These are phyloP conservation scores for Sporothrix brasiliensis DNA, from an alignment of 2,329 filamentous ascomycete genomes.

Conservation along the genomic window DNA sequence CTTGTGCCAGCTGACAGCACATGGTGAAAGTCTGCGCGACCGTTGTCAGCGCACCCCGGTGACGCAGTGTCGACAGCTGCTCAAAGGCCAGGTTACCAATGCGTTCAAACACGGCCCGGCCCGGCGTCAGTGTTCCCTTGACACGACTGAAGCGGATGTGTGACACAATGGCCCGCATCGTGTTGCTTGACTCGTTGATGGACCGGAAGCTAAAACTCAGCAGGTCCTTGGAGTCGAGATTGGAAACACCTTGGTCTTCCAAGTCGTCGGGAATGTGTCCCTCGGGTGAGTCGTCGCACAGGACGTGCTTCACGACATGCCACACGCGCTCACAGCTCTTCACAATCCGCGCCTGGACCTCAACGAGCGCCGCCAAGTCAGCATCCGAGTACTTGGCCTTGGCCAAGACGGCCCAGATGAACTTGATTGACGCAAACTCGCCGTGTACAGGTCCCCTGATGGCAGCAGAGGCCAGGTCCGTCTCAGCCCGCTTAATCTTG, in stretches of 20 bases:
- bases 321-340: slow-evolving; percentile 70
- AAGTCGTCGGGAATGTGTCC: slow-evolving; percentile 78
- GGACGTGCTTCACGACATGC: slow-evolving; percentile 70
- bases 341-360: slow-evolving; percentile 60
- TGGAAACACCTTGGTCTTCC: slow-evolving; percentile 62
- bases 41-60: slow-evolving; percentile 90
- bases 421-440: slow-evolving; percentile 68
- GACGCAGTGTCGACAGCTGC: slow-evolving; percentile 79
- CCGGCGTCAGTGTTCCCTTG: slow-evolving; percentile 52
- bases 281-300: slow-evolving; percentile 94
- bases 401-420: slow-evolving; percentile 57
- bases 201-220: slow-evolving; percentile 94
- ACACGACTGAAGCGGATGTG: slow-evolving; percentile 55
- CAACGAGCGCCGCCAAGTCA: slow-evolving; percentile 45
- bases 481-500: slow-evolving; percentile 65
- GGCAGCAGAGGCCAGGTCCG: slow-evolving; percentile 68
- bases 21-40: slow-evolving; percentile 84
- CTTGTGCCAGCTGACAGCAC: slow-evolving; percentile 70
- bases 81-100: slow-evolving; percentile 77
- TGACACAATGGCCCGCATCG: slow-evolving; percentile 65
- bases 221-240: slow-evolving; percentile 81
- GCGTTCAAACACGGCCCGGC: slow-evolving; percentile 59
- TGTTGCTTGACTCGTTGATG: slow-evolving; percentile 86
- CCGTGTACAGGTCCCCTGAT: slow-evolving; percentile 69
- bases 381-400: slow-evolving; percentile 46